Base-by-base conservation (phyloP, 768 basidiomycete species). In the Podaxis mareebaensis region DNA sequence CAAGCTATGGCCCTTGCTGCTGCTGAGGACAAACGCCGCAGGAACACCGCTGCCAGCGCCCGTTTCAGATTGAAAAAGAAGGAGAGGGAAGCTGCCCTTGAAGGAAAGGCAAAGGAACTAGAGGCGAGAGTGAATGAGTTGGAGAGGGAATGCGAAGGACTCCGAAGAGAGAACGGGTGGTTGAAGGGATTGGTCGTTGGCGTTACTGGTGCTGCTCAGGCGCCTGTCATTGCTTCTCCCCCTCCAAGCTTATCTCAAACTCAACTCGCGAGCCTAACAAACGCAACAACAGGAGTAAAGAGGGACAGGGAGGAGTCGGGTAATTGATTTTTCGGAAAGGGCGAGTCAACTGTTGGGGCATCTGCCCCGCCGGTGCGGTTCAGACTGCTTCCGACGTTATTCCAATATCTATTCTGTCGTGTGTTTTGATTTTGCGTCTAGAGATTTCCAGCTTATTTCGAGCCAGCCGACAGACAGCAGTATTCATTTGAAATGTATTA, bases 11-110 rank as follows among this genome's bases (percentile, higher is more conserved):
- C 77, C 0, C 22, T 86, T 2, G 83, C 83, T 6, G 79, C 88
- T 4, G 75, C 89, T 0, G 95, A 96, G 75, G 95, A 96, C 76
- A 96, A 96, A 73, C 89, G 95, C n/a, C 84, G 94, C 63, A 81
- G 95, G 52, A 97, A 97, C 73, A 97, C 95, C 0, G 93, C 93
- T 1, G 95, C 95, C 0, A 93, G 91, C 58, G 95, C 95, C 36
- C 91, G 95, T 7, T 97, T 97, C 83, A 85, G 95, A 64, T 76
- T 94, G 71, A 97, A 96, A 84, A 97, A 97, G 83, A 97, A 97
- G 80, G 93, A 96, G 76, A 83, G 95, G 13, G 95, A 97, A 77
- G 89, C 86, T 2, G 95, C 95, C 15, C 79, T 96, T 22, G 95
- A 96, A 76, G 83, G 81, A 48, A 88, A 87, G 69, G 87, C 91